Evolutionary conservation across 2,329 filamentous ascomycete species (phyloP).

Genomic region (Epichloe sibirici): DNA sequence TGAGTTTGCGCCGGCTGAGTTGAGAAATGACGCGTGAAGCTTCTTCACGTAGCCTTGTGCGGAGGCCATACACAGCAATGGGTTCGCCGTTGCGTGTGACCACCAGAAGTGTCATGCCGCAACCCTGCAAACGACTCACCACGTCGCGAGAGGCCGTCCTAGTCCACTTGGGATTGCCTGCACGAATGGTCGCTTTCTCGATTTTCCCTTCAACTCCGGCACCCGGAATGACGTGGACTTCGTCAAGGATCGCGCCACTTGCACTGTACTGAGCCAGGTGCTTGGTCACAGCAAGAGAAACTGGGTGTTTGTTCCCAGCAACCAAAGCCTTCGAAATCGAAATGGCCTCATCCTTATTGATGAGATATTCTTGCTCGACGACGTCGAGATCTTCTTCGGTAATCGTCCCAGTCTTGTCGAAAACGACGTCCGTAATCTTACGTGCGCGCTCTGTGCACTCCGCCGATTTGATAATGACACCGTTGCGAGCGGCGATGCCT

Average conservation of each 20-base stretch:
- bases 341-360: constrained; percentile 12
- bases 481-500: constrained; percentile 42
- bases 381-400: constrained; percentile 32
- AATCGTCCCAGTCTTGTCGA: constrained; percentile 55
- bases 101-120: constrained; percentile 16
- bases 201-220: constrained; percentile 25
- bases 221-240: constrained; percentile 27
- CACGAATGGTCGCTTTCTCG: constrained; percentile 20
- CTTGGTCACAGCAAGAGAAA: constrained; percentile 33
- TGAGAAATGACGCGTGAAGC: constrained; percentile 30
- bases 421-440: constrained; percentile 42
- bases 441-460: constrained; percentile 38
- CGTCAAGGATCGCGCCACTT: constrained; percentile 7
- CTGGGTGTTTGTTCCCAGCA: constrained; percentile 34
- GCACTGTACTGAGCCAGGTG: constrained; percentile 20
- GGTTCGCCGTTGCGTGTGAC: constrained; percentile 17
- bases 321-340: constrained; percentile 19
- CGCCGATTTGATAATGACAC: constrained; percentile 47
- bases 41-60: constrained; percentile 22
- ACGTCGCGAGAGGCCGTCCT: constrained; percentile 11
- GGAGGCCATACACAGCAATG: constrained; percentile 37
- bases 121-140: constrained; percentile 10
- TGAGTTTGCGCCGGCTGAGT: constrained; percentile 34
- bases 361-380: constrained; percentile 11
- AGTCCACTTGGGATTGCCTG: constrained; percentile 36